Conservation (phyloP, 2,329 filamentous ascomycete genomes). For the Aspergillus floridensis region DNA sequence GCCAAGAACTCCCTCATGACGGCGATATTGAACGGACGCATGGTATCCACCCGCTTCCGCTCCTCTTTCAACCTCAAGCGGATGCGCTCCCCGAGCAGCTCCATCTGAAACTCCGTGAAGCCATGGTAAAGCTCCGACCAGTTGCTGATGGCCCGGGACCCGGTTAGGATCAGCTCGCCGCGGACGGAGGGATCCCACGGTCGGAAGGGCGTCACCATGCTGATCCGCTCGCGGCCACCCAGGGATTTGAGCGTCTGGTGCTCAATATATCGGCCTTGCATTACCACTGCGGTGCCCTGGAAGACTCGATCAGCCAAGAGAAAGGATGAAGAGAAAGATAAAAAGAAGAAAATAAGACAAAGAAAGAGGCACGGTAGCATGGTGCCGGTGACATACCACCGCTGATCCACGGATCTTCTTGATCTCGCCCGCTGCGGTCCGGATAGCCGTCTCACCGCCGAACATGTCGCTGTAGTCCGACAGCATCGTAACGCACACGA, state of each 20-base stretch:
- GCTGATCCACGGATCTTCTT: slow-evolving; percentile 1
- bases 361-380: too few species aligned
- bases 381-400: too few species aligned
- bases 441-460: slow-evolving; percentile 54
- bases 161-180: not conserved
- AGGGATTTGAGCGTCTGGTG: not conserved
- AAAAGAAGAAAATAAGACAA: too few species aligned
- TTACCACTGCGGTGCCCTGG: slow-evolving; percentile 1
- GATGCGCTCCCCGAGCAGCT: not conserved
- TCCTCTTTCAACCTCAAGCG: not conserved
- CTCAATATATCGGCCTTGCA: slow-evolving; percentile 7
- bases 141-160: not conserved
- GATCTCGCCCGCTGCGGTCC: not conserved
- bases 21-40: not conserved
- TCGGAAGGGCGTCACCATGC: not conserved
- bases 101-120: not conserved
- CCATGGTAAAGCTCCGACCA: not conserved
- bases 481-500: slow-evolving; percentile 64
- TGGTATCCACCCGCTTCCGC: not conserved
- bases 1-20: not conserved
- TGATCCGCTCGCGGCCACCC: slow-evolving; percentile 2
- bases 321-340: too few species aligned
- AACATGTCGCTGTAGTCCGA: slow-evolving; percentile 61
- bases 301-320: too few species aligned
- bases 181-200: not conserved